Conservation (phyloP, 2,329 filamentous ascomycete species). For the Neurospora sp. region DNA sequence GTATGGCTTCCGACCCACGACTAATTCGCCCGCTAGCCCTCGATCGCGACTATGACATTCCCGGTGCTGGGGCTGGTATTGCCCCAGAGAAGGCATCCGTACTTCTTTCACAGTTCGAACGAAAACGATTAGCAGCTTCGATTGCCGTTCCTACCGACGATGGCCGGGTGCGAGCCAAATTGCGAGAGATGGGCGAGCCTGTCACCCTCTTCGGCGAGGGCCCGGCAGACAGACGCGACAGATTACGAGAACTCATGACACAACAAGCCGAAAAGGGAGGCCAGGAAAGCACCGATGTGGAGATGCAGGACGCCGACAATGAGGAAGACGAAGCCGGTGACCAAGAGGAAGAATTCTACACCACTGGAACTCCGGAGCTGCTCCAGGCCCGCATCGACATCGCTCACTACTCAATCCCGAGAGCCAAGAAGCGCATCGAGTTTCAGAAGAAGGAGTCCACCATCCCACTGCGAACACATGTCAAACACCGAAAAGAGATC, state of each 20-base stretch:
- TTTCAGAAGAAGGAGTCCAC: slow-evolving; percentile 72
- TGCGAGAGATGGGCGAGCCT: slow-evolving; percentile 84
- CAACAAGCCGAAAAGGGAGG: slow-evolving; percentile 54
- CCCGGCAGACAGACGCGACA: slow-evolving; percentile 72
- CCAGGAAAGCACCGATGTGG: slow-evolving; percentile 46
- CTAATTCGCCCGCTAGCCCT: slow-evolving; percentile 23
- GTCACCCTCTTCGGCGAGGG: slow-evolving; percentile 93
- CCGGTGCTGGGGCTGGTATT: slow-evolving; percentile 52
- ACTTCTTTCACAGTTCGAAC: slow-evolving; percentile 78
- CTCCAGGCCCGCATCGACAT: slow-evolving; percentile 69
- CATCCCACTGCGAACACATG: slow-evolving; percentile 79
- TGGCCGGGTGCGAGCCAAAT: slow-evolving; percentile 65
- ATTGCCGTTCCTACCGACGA: slow-evolving; percentile 94
- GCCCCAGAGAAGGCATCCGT: slow-evolving; percentile 75
- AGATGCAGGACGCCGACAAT: slow-evolving; percentile 47
- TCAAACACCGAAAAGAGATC: slow-evolving; percentile 82
- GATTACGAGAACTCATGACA: slow-evolving; percentile 71
- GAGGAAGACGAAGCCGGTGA: slow-evolving; percentile 55
- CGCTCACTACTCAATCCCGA: slow-evolving; percentile 71
- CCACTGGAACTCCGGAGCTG: slow-evolving; percentile 64
- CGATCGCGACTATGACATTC: slow-evolving; percentile 80
- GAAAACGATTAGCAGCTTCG: slow-evolving; percentile 78
- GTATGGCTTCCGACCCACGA: not conserved
- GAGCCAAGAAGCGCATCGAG: slow-evolving; percentile 65
- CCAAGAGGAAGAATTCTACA: slow-evolving; percentile 91